A percentile compares a stretch with the other conserved stretches of the same genome.
phyloP scores from a whole-genome alignment of 768 basidiomycete genomes.

The Boletus insuetus region DNA sequence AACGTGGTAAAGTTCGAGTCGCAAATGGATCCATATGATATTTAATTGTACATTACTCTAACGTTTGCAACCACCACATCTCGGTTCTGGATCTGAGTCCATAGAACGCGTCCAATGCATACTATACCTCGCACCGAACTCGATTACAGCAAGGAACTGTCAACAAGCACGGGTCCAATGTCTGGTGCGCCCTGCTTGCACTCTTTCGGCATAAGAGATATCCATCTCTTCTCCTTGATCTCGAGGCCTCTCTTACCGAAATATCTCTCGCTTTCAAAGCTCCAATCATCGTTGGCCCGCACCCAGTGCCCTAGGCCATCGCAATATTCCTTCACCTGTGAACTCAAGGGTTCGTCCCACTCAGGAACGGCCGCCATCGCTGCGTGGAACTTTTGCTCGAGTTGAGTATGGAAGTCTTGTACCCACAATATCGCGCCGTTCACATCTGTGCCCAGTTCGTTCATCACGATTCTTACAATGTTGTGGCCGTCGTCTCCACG shows the following conservation, averaged over 20 bases:
- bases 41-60: too few species aligned
- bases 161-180: slow-evolving; percentile 3
- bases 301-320: slow-evolving; percentile 52
- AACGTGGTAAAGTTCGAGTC: too few species aligned
- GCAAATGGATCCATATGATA: too few species aligned
- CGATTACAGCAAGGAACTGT: not conserved
- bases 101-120: too few species aligned
- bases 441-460: slow-evolving; percentile 26
- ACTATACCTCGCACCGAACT: too few species aligned
- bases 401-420: slow-evolving; percentile 5
- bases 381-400: slow-evolving; percentile 5
- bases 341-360: slow-evolving; percentile 42
- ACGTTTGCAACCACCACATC: too few species aligned
- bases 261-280: slow-evolving; percentile 8
- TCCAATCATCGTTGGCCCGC: slow-evolving; percentile 3
- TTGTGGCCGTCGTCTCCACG: slow-evolving; percentile 32
- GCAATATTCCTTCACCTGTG: slow-evolving; percentile 41
- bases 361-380: slow-evolving; percentile 32
- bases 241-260: slow-evolving; percentile 2
- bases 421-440: slow-evolving; percentile 18
- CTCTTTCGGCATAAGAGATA: slow-evolving; percentile 2
- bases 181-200: not conserved
- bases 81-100: too few species aligned
- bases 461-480: slow-evolving; percentile 50
- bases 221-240: slow-evolving; percentile 8